These are phyloP conservation scores for Pezicula rhizophila DNA, from an alignment of 2,329 filamentous ascomycete species.

Conservation along the genomic window DNA sequence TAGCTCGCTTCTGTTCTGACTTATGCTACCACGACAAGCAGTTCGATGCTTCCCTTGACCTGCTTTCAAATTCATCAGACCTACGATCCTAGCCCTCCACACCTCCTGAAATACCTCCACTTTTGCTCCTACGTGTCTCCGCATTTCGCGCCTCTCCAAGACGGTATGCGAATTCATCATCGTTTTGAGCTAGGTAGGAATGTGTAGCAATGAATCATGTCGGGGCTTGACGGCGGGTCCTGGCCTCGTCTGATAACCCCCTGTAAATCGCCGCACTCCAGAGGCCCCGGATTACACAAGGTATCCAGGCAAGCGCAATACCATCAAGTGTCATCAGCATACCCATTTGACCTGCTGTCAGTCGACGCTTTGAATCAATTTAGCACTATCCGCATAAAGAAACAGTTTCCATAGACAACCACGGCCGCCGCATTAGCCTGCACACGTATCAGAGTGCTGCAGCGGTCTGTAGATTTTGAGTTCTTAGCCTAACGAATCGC, in stretches of 20 bases:
- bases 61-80: too few relatives aligned
- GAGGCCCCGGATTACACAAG: constrained; percentile 15
- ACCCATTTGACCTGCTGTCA: neutral
- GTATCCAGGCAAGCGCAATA: constrained; percentile 12
- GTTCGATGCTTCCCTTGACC: neutral
- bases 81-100: constrained; percentile 24
- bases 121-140: constrained; percentile 25
- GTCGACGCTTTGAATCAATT: neutral
- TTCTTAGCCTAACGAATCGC: constrained; percentile 10
- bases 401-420: constrained; percentile 34
- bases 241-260: constrained; percentile 8
- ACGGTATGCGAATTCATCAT: constrained; percentile 19
- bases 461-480: constrained; percentile 7
- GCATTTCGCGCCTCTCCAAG: constrained; percentile 17
- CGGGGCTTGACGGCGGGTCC: neutral
- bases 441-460: constrained; percentile 9
- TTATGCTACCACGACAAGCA: constrained; percentile 10
- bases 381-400: constrained; percentile 33
- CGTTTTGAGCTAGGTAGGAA: constrained; percentile 6
- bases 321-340: constrained; percentile 4
- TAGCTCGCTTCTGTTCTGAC: constrained; percentile 18
- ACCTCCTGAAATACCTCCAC: constrained; percentile 23
- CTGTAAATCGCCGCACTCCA: constrained; percentile 8
- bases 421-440: constrained; percentile 15
- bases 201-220: constrained; percentile 11